These are phyloP conservation scores for Trichomonascus vanleenenianus DNA, from an alignment of 805 yeast genomes.

Conservation along the genomic window DNA sequence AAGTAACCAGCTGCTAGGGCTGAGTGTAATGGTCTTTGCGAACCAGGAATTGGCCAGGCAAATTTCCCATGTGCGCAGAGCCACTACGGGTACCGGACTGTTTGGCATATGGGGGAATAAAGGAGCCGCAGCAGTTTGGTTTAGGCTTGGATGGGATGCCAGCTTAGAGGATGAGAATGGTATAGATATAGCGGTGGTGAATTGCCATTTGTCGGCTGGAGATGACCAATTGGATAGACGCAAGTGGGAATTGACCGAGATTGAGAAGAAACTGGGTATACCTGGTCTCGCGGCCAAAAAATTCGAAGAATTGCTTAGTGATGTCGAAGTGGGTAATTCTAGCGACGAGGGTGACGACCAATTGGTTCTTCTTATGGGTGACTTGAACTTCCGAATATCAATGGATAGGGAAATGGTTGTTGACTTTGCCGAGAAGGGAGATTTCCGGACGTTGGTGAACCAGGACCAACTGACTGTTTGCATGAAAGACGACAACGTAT, in stretches of 20 bases:
- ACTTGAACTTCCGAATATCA: constrained; percentile 43
- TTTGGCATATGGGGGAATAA: constrained; percentile 54
- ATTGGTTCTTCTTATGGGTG: constrained; percentile 36
- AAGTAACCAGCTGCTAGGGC: constrained; percentile 44
- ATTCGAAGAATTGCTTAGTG: constrained; percentile 20
- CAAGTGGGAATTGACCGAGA: constrained; percentile 38
- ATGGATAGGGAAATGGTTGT: constrained; percentile 27
- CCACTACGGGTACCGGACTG: constrained; percentile 50
- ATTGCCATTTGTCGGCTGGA: constrained; percentile 52
- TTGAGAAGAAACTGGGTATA: constrained; percentile 23
- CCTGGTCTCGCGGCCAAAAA: constrained; percentile 2
- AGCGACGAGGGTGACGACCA: constrained; percentile 6
- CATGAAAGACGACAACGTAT: constrained; percentile 28
- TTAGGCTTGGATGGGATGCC: constrained; percentile 35
- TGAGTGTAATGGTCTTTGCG: constrained; percentile 41
- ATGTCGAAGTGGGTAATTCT: constrained; percentile 15
- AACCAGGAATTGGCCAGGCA: constrained; percentile 29
- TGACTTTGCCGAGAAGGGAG: constrained; percentile 25
- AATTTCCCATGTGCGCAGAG: constrained; percentile 33
- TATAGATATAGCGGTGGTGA: constrained; percentile 32
- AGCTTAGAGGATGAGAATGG: constrained; percentile 22
- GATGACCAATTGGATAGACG: constrained; percentile 34
- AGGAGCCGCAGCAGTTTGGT: constrained; percentile 45
- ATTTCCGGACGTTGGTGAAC: constrained; percentile 31
- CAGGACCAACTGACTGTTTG: constrained; percentile 39